Percentiles rank a stretch among this genome's conserved stretches.
phyloP scores from a whole-genome alignment of 345 rosid genomes.

The Salix udensis region DNA sequence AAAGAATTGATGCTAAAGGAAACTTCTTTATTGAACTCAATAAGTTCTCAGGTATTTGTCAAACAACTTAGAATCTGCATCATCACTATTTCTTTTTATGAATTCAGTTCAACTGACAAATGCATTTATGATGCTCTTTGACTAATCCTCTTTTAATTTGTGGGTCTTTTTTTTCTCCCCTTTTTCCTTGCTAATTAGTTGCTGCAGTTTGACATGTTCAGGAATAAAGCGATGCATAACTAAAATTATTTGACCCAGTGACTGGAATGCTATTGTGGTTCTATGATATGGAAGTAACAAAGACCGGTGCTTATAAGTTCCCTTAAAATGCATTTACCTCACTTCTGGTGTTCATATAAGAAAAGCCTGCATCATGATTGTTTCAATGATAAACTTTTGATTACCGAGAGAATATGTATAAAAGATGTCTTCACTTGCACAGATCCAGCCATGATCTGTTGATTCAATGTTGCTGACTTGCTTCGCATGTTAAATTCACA shows the following conservation, averaged over 20 bases:
- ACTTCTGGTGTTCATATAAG: neutral
- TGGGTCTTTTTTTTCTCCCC: neutral
- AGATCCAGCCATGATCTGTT: neutral
- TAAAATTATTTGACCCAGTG: too few relatives aligned
- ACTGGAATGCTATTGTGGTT: neutral
- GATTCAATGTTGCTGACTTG: conserved; percentile 5
- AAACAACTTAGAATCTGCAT: conserved; percentile 7
- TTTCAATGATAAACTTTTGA: too few relatives aligned
- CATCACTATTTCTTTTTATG: neutral
- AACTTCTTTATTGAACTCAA: conserved; percentile 69
- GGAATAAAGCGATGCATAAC: neutral
- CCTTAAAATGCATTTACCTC: neutral
- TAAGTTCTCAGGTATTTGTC: conserved; percentile 63
- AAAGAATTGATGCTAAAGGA: conserved; percentile 89
- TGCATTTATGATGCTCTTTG: neutral
- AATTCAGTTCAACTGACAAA: neutral
- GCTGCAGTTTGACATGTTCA: too few relatives aligned
- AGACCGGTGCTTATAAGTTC: neutral
- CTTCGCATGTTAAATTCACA: conserved; percentile 19
- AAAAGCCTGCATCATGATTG: neutral
- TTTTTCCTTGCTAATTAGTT: neutral
- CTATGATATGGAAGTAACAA: neutral
- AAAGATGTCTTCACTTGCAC: neutral
- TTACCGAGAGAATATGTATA: too few relatives aligned
- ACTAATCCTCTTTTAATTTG: neutral